These are phyloP conservation scores for Macroventuria anomochaeta DNA, from an alignment of 2,329 filamentous ascomycete species.

Conservation along the genomic window DNA sequence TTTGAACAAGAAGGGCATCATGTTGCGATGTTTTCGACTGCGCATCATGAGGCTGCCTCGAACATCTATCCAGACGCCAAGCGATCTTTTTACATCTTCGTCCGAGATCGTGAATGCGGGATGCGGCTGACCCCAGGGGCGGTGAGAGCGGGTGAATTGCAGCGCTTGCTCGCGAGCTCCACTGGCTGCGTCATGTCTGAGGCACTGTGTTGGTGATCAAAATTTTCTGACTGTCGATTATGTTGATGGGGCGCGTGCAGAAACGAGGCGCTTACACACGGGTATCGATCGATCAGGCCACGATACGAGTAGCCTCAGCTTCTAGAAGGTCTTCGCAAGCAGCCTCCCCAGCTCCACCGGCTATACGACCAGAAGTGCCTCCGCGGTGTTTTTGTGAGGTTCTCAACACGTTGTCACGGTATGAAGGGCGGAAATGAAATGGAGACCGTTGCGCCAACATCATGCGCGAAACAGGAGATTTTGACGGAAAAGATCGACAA, in stretches of 20 bases:
- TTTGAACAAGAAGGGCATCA: background rate
- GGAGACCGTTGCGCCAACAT: constrained; percentile 25
- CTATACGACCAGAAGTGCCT: constrained; percentile 7
- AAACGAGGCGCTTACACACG: constrained; percentile 35
- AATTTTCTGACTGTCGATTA: constrained; percentile 25
- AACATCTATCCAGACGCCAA: constrained; percentile 3
- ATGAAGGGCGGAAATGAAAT: constrained; percentile 18
- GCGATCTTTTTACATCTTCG: constrained; percentile 2
- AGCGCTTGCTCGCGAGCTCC: constrained; percentile 16
- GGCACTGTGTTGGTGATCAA: constrained; percentile 29
- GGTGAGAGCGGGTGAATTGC: constrained; percentile 39
- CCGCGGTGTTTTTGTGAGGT: constrained; percentile 15
- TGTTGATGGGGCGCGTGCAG: constrained; percentile 31
- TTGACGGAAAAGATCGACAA: constrained; percentile 33
- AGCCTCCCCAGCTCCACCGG: constrained; percentile 22
- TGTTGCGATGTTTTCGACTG: background rate
- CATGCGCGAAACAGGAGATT: constrained; percentile 29
- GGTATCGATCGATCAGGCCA: constrained; percentile 17
- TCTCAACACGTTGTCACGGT: constrained; percentile 27
- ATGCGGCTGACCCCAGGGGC: constrained; percentile 42
- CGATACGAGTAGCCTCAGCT: constrained; percentile 7
- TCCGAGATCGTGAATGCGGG: constrained; percentile 22
- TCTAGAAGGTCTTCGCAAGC: constrained; percentile 29
- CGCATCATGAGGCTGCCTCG: background rate
- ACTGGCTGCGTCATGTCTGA: constrained; percentile 35